Conservation (phyloP, 805 yeast genomes). For the Dipodascus geniculatus region DNA sequence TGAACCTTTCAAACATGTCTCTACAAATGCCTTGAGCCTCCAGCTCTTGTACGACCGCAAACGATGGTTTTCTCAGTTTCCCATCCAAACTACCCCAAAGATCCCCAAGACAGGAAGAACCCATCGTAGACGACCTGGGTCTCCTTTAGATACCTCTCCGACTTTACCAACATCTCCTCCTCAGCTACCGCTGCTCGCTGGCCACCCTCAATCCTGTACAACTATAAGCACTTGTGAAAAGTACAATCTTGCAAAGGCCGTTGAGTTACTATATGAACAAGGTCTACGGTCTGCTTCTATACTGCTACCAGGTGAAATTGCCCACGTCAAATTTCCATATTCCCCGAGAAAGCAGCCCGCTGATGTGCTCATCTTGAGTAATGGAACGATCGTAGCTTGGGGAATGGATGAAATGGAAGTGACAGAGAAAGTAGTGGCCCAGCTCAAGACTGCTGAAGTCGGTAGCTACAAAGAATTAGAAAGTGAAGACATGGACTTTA, state of each 20-base stretch:
- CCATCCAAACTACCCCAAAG: neutral
- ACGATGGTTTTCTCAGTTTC: neutral
- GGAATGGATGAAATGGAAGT: conserved; percentile 52
- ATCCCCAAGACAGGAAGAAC: neutral
- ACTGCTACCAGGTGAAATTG: conserved; percentile 59
- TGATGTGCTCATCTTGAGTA: conserved; percentile 58
- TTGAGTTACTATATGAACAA: conserved; percentile 27
- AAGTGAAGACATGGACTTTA: conserved; percentile 78
- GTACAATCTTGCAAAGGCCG: conserved; percentile 44
- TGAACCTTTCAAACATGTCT: no score
- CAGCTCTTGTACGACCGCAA: neutral
- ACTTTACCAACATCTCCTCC: neutral
- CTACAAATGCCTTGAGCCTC: no score
- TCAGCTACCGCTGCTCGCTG: conserved; percentile 4
- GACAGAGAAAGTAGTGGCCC: conserved; percentile 27
- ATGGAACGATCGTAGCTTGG: conserved; percentile 82
- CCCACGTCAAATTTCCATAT: conserved; percentile 37
- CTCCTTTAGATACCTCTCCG: neutral
- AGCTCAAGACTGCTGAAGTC: conserved; percentile 38
- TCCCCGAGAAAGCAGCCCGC: conserved; percentile 22
- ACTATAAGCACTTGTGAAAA: conserved; percentile 63
- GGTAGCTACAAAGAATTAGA: conserved; percentile 42
- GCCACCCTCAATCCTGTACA: conserved; percentile 35
- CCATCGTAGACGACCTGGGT: neutral
- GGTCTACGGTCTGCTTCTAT: conserved; percentile 28